Evolutionary conservation across 768 basidiomycete genomes (phyloP), one percentile per base, ranked within the genome.

Genomic region (Naganishia vaughanmartiniae): DNA sequence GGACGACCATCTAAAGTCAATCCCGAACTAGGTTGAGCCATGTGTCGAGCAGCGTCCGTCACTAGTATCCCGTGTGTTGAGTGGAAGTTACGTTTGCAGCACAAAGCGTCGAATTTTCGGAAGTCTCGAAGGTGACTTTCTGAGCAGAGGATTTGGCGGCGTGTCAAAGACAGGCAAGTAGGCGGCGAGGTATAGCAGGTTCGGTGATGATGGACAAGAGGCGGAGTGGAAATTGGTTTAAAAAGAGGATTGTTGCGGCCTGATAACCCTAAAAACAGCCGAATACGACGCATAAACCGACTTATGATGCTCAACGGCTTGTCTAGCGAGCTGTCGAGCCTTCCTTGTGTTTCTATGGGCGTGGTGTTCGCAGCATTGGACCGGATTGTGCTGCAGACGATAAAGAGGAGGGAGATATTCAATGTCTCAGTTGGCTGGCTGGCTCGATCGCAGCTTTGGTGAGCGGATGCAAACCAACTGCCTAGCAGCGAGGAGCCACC

Each of bases 1-100:
- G 78, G 76, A 34, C 76, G 11, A 12, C 26, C 14, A 31, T 57
- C 68, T n/a, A 39, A 6, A 12, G 31, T 36, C 10, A 55, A 21
- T 55, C 14, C 48, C 48, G 21, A 24, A 24, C 4, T 26, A 26
- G 12, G 3, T 12, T 51, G 48, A 26, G 24, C 24, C 48, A 51
- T 51, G 19, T 26, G 48, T 3, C n/a, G 14, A 51, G 24, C 6
- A 51, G 48, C 24, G n/a, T 51, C 24, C 4, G 12, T 51, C 24
- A n/a, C n/a, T 51, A 21, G 48, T 51, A 1, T 51, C 4, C 19
- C 21, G 4, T 26, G 24, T 26, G 10, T 15, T 15, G 15, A 42
- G 2, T 9, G 42, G 17, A 26, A 24, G 48, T 51, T 7, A 21
- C n/a, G 48, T 51, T 4, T 15, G 4, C 21, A 1, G n/a, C 48